Base-by-base conservation (phyloP, 257 asterid species). In the Nicotiana benthamiana region DNA sequence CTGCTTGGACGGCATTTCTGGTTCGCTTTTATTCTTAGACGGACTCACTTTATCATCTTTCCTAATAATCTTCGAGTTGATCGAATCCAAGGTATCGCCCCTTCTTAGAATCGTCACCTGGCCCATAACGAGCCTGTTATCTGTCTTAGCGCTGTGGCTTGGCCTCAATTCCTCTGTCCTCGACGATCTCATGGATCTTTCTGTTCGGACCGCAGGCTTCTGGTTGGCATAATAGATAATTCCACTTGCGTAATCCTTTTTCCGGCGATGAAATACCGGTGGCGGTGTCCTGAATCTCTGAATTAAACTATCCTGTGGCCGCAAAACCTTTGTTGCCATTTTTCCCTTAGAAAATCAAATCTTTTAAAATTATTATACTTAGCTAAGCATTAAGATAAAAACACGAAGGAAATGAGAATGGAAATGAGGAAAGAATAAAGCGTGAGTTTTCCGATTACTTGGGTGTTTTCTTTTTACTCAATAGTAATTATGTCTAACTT, bases 31-130 rank as follows among this genome's bases (percentile, higher is more conserved):
- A 30, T 30, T 30, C 34, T 30, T 30, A 30, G 34, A 30, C 0
- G 5, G 0, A 30, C 34, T 30, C 0, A 30, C 4, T 30, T 26
- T 30, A 30, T 30, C 89, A 8, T 66, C 54, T 24, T 84, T 86
- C 0, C 34, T 30, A 0, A 30, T 80, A 3, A 91, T 26, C 27
- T 26, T 26, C 27, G 27, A 26, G 27, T 26, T 26, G 27, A 26
- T 6, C 56, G 87, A 87, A 79, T 84, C 93, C 56, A 89, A 61
- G 28, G 97, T 89, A 57, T 88, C 88, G 2, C 86, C 86, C 22
- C 87, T 82, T 52, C 82, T 77, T 79, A 77, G 56, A 26, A 80
- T 62, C 56, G 64, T 52, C 3, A 83, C 76, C 72, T 46, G 74
- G 17, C 79, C 77, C 66, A 36, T 24, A 8, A 62, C 82, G n/a